Evolutionary conservation across 805 yeast genomes (phyloP), one percentile per base, ranked within the genome.

Genomic region (Lipomyces mesembrius): DNA sequence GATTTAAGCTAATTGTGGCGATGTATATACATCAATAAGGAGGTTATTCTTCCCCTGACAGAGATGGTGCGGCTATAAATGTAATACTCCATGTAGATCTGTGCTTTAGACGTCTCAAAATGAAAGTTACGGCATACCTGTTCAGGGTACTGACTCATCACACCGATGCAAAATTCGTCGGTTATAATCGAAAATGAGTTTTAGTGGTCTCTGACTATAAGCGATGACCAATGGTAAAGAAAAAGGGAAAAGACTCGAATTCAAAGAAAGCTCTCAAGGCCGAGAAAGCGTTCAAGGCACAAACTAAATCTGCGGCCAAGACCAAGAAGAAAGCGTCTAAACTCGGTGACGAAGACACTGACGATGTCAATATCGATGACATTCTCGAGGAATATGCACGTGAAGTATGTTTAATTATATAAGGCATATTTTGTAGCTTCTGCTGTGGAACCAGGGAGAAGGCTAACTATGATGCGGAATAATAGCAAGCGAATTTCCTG

Each of bases 251-350:
- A 78, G 55, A 91, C 60, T 91, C 97, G 73, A 63, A 91, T 59
- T 91, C 97, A 73, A 92, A 92, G 79, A 92, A 92, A 83, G 96
- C 95, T 27, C 86, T 97, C 59, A 81, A 89, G 35, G 96, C 94
- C 49, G 91, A 85, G 70, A 94, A 94, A 80, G 86, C 85, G 68
- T 87, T 88, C 78, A 94, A 94, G 78, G 89, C 86, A 61, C 83
- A 82, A 61, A 80, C 86, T 61, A 94, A 95, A 76, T 88, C 95
- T 8, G 95, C 88, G 56, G 73, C 77, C 7, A 93, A 91, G 78
- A 82, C 84, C 73, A 91, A 92, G 78, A 91, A 92, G 76, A 81
- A 84, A 73, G 88, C 90, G 62, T 86, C 87, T 69, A 92, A 92
- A 76, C 78, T 81, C 2, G 96, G 88, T 32, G 91, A 87, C 62